A percentile compares a stretch with the other conserved stretches of the same genome.
Evolutionary conservation across 169 alveolate genomes (phyloP).

Genomic region (Plasmodium reichenowi): DNA sequence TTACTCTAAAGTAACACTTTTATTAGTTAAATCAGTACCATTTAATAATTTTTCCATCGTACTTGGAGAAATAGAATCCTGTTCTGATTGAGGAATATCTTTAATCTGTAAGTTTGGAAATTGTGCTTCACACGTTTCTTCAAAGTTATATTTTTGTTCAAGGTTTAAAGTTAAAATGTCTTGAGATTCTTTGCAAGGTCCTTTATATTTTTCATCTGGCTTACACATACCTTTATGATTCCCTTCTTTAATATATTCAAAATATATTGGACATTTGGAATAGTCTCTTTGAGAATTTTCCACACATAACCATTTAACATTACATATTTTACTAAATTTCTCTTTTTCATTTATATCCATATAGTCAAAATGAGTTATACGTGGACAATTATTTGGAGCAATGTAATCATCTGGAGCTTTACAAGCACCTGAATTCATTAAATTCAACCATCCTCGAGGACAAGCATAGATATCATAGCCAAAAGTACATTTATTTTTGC

Average conservation of each 20-base stretch:
- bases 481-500: slow-evolving; percentile 48
- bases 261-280: slow-evolving; percentile 59
- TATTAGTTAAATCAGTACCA: slow-evolving; percentile 48
- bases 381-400: slow-evolving; percentile 48
- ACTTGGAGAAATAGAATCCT: slow-evolving; percentile 24
- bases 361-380: slow-evolving; percentile 73
- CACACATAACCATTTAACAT: slow-evolving; percentile 66
- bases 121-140: slow-evolving; percentile 73
- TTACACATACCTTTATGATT: slow-evolving; percentile 51
- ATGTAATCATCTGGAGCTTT: slow-evolving; percentile 70
- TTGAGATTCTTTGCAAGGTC: slow-evolving; percentile 67
- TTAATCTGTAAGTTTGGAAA: slow-evolving; percentile 37
- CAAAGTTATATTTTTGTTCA: slow-evolving; percentile 71
- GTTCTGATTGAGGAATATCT: slow-evolving; percentile 48
- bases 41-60: slow-evolving; percentile 62
- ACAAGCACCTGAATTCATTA: slow-evolving; percentile 65
- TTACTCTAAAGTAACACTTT: slow-evolving; percentile 56
- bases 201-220: slow-evolving; percentile 66
- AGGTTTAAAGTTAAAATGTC: slow-evolving; percentile 47
- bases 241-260: slow-evolving; percentile 51
- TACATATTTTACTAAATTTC: slow-evolving; percentile 53
- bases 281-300: slow-evolving; percentile 69
- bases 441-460: slow-evolving; percentile 66
- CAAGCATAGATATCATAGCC: slow-evolving; percentile 55
- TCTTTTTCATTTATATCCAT: slow-evolving; percentile 61